Percentiles rank a stretch among this genome's conserved stretches.
Evolutionary conservation across 257 asterid species (phyloP).

Genomic region (Solanum appendiculatum): DNA sequence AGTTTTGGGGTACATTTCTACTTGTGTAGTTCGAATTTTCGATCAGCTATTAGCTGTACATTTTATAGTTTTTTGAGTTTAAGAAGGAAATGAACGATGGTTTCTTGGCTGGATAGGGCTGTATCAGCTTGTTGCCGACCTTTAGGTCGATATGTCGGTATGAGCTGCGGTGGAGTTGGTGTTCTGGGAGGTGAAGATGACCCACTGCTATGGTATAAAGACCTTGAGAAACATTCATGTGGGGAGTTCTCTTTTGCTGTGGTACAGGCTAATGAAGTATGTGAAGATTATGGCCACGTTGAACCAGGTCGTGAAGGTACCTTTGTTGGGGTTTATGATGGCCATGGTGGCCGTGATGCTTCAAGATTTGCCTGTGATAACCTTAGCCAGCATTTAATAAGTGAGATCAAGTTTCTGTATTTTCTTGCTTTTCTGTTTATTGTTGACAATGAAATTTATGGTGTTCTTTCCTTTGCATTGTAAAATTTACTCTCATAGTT

Average conservation of each 20-base stretch:
- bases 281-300: conserved; percentile 79
- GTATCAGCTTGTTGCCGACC: conserved; percentile 52
- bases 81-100: conserved; percentile 71
- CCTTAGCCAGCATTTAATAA: conserved; percentile 42
- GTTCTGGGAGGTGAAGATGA: conserved; percentile 45
- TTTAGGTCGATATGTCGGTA: conserved; percentile 65
- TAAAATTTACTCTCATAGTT: background rate
- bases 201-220: conserved; percentile 56
- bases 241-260: conserved; percentile 74
- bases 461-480: background rate
- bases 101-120: conserved; percentile 52
- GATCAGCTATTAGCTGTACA: background rate
- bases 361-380: conserved; percentile 45
- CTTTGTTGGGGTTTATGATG: conserved; percentile 76
- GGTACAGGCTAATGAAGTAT: conserved; percentile 56
- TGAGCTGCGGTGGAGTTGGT: conserved; percentile 58
- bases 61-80: background rate
- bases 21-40: background rate
- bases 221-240: conserved; percentile 66
- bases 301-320: conserved; percentile 57
- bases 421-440: background rate
- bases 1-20: background rate
- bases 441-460: background rate
- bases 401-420: conserved; percentile 22
- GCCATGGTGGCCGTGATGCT: conserved; percentile 82